Evolutionary conservation across 306 rosid genomes (phyloP), one percentile per base, ranked within the genome.

Genomic region (Corylus americana): DNA sequence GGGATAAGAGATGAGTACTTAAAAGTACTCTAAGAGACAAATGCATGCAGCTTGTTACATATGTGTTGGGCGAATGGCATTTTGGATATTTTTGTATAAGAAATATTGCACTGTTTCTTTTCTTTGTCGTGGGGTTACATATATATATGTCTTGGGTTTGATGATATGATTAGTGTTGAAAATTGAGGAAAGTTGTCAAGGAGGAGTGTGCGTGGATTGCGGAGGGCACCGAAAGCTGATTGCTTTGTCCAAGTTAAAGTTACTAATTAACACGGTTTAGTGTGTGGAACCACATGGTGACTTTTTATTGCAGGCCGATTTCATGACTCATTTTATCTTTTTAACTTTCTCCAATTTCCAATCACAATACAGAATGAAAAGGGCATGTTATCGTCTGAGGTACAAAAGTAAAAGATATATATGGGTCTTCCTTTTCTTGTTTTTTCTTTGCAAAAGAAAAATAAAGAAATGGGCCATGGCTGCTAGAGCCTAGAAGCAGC

Each of bases 221-320:
- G 90, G 92, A 75, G 63, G 63, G 80, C 89, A 84, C 94, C 97
- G 93, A 92, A 92, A 92, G 97, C 71, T 75, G 82, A 20, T 6
- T 59, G 47, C 64, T 74, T 80, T 66, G 39, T 47, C 4, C 18
- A 62, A 63, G 69, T 62, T 62, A 29, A 62, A 81, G 59, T 70
- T 78, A 17, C 45, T 39, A 5, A 3, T 3, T 9, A 7, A 54
- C 55, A 4, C 5, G 39, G 73, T 22, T 11, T 13, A 8, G 3
- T 10, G 27, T 18, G 18, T 0, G 66, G 35, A 9, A 66, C 49
- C 49, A 18, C 66, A 18, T 4, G 16, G 31, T 27, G n/a, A 50
- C 63, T 61, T 50, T 50, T 48, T 47, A 37, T 74, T 63, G 80
- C 61, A 74, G 74, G 25, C 25, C 25, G n/a, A 39, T 83, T 79